Base-by-base conservation (phyloP, 306 rosid genomes). In the Crotalaria pallida region DNA sequence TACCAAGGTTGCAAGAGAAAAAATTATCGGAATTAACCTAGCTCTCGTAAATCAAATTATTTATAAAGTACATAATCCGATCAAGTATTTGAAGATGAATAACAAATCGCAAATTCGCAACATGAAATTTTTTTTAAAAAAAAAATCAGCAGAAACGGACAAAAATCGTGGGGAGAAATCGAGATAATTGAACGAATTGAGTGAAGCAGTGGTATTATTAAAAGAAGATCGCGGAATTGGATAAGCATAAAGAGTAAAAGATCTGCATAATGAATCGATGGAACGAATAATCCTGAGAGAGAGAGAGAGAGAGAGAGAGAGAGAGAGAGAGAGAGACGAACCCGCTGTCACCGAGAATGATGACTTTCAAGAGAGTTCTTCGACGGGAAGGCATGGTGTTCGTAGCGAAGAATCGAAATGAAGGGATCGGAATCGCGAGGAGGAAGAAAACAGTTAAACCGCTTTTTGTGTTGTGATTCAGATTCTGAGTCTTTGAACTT, bases 341-440 rank as follows among this genome's bases (percentile, higher is more conserved):
- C 99, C 99, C 99, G 81, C 99, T 94, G 71, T 94, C 99, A 69
- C 99, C 99, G 79, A 94, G 99, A 87, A 94, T 94, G 84, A 94
- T 94, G 81, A 94, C 97, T 82, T 94, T 94, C 84, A 94, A 65
- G 51, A 94, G 96, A 65, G 99, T 91, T 83, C 99, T 94, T 84
- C 99, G 72, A 33, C 99, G 89, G 58, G 99, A 91, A 76, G 99
- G 96, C 99, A 94, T 94, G 72, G 86, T 48, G 2, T 3, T 77
- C 1, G 38, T 6, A 47, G 56, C 58, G 72, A 16, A 1, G 26
- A 3, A 24, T 15, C 48, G 43, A 57, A 3, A 5, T n/a, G n/a
- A n/a, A n/a, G n/a, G n/a, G 7, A 31, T 31, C 7, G 36, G 36
- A 31, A 29, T 72, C 79, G 65, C 67, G 34, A 33, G 66, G 19